phyloP scores from a whole-genome alignment of 2,329 filamentous ascomycete genomes.

The Beauveria rudraprayagi region DNA sequence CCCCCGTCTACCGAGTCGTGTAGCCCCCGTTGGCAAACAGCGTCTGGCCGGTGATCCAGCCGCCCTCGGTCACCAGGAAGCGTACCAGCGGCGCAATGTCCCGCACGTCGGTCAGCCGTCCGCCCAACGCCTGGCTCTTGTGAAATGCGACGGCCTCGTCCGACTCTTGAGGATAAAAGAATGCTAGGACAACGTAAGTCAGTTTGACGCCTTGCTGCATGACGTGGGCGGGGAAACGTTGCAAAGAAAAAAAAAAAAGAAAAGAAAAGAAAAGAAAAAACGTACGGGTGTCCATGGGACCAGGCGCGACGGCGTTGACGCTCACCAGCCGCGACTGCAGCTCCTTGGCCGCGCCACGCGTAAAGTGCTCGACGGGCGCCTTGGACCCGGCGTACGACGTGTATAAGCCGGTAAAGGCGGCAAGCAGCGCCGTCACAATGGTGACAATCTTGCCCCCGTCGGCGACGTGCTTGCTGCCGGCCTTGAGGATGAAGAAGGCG shows the following conservation, averaged over 20 bases:
- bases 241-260: too few relatives aligned
- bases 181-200: conserved; percentile 20
- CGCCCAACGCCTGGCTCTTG: conserved; percentile 34
- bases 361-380: conserved; percentile 32
- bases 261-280: too few relatives aligned
- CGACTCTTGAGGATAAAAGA: conserved; percentile 36
- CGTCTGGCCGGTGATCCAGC: conserved; percentile 39
- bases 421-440: conserved; percentile 36
- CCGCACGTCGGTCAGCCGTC: conserved; percentile 31
- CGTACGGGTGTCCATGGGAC: conserved; percentile 33
- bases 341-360: conserved; percentile 27
- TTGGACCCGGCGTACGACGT: conserved; percentile 38
- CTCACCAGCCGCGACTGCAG: conserved; percentile 24
- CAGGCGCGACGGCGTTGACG: conserved; percentile 29
- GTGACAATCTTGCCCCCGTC: conserved; percentile 41
- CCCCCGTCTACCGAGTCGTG: conserved; percentile 28
- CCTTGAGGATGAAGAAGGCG: conserved; percentile 37
- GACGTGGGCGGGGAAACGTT: background rate
- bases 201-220: background rate
- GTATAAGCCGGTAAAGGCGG: conserved; percentile 37
- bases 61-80: conserved; percentile 35
- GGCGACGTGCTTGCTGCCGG: conserved; percentile 30
- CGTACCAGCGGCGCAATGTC: conserved; percentile 38
- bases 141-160: conserved; percentile 35
- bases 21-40: conserved; percentile 42